These are phyloP conservation scores for Desmodesmus armatus DNA, from an alignment of 139 green algal species.

Conservation along the genomic window DNA sequence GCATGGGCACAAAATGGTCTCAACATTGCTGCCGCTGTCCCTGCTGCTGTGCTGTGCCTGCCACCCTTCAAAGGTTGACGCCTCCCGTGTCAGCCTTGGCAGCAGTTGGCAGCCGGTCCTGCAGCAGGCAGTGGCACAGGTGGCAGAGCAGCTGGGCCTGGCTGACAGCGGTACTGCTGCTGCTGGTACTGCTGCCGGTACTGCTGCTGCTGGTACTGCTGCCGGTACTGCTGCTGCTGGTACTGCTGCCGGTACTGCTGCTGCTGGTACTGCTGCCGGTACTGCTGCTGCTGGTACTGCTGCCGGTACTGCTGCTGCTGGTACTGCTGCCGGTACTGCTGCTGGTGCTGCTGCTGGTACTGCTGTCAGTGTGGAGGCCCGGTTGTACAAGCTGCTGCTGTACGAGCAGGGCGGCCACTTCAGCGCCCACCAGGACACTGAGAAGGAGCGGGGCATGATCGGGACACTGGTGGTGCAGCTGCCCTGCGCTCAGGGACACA, in stretches of 20 bases:
- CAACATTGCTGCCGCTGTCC: too few species aligned
- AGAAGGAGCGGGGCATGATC: slow-evolving; percentile 46
- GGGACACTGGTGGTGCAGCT: slow-evolving; percentile 51
- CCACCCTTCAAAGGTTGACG: slow-evolving; percentile 33
- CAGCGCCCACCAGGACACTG: slow-evolving; percentile 42
- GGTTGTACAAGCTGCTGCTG: slow-evolving; percentile 53
- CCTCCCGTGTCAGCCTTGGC: background rate
- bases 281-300: too few species aligned
- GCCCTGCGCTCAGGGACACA: slow-evolving; percentile 42
- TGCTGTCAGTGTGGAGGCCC: background rate
- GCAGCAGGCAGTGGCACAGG: background rate
- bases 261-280: too few species aligned
- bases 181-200: too few species aligned
- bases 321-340: too few species aligned
- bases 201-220: too few species aligned
- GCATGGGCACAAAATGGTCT: too few species aligned
- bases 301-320: too few species aligned
- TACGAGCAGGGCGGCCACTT: slow-evolving; percentile 51
- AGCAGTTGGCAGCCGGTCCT: slow-evolving; percentile 2
- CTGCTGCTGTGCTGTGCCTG: too few species aligned
- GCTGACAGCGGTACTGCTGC: background rate
- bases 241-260: too few species aligned
- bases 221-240: too few species aligned
- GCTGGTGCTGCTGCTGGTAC: too few species aligned
- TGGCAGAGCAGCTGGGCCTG: background rate